Percentiles rank a stretch among this genome's conserved stretches.
Conservation (phyloP, 345 rosid species). For the Theobroma cacao region DNA sequence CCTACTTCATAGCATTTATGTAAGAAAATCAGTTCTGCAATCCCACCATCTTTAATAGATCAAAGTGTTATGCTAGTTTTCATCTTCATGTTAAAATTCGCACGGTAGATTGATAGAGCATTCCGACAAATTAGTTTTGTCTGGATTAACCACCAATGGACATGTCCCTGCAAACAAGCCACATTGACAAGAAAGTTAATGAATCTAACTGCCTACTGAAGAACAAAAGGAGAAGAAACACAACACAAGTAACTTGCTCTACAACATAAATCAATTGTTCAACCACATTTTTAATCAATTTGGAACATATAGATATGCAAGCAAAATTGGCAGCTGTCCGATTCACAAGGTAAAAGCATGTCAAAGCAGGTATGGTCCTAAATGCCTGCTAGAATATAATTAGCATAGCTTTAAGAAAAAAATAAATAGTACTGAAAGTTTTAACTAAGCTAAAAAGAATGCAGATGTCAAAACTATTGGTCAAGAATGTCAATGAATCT, state of each 20-base stretch:
- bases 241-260: background rate
- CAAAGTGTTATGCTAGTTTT: background rate
- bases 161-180: background rate
- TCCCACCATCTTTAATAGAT: too few relatives aligned
- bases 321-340: background rate
- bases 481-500: too few relatives aligned
- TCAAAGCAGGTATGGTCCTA: constrained; percentile 18
- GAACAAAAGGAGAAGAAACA: background rate
- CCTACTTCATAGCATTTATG: too few relatives aligned
- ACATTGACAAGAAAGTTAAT: background rate
- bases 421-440: background rate
- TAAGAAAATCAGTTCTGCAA: too few relatives aligned
- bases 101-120: too few relatives aligned
- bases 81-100: too few relatives aligned
- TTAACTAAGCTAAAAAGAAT: background rate
- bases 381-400: background rate
- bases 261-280: background rate
- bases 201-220: background rate
- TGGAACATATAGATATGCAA: background rate
- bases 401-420: background rate
- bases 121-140: too few relatives aligned
- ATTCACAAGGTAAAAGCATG: background rate
- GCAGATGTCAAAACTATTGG: background rate
- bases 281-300: background rate
- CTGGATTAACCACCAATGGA: background rate